Percentiles rank a stretch among this genome's conserved stretches.
Conservation (phyloP, 2,329 filamentous ascomycete species). For the Paecilomyces sp. region DNA sequence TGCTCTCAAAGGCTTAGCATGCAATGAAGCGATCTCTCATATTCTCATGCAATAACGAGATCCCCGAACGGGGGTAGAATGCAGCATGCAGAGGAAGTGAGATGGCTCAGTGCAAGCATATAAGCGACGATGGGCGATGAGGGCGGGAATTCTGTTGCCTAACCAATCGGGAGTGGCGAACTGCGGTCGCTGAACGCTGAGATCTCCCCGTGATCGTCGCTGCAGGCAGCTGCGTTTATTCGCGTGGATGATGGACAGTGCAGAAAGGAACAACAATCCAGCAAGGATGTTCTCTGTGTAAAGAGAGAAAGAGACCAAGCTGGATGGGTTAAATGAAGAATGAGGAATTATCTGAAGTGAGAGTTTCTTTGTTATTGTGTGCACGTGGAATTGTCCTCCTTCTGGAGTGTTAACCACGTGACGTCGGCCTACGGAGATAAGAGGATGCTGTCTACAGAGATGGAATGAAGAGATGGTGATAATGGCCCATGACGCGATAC, state of each 20-base stretch:
- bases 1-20: not conserved
- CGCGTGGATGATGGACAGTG: too few species aligned
- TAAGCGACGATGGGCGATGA: conserved; percentile 1
- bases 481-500: too few species aligned
- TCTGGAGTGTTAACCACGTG: too few species aligned
- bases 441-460: too few species aligned
- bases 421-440: too few species aligned
- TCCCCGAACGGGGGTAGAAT: not conserved
- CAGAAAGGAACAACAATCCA: not conserved
- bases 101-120: not conserved
- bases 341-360: too few species aligned
- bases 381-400: too few species aligned
- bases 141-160: conserved; percentile 36
- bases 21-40: not conserved
- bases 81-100: conserved; percentile 1
- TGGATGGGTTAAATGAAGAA: too few species aligned
- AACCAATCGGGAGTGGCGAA: conserved; percentile 29
- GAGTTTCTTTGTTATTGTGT: too few species aligned
- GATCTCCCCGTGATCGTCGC: not conserved
- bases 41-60: not conserved
- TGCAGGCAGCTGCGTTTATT: not conserved
- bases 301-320: not conserved
- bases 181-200: not conserved
- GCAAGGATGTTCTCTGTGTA: not conserved
- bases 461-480: too few species aligned